These are phyloP conservation scores for Solanum boliviense DNA, from an alignment of 257 asterid species.

Conservation along the genomic window DNA sequence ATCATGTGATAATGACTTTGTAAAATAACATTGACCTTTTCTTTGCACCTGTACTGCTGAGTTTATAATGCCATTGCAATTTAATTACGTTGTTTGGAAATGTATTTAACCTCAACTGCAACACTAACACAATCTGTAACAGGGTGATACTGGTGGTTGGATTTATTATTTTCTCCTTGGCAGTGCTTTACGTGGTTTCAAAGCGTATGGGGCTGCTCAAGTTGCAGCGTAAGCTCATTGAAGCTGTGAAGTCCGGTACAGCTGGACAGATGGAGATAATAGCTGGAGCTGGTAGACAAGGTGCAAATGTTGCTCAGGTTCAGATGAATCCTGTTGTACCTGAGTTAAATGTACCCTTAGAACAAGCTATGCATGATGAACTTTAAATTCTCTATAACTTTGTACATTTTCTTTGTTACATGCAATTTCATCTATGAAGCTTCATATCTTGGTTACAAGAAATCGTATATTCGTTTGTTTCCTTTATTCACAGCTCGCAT, in stretches of 20 bases:
- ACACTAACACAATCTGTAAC: constrained; percentile 11
- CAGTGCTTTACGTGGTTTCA: constrained; percentile 82
- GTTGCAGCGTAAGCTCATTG: constrained; percentile 67
- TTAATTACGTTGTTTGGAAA: neutral
- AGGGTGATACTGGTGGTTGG: constrained; percentile 64
- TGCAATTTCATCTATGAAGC: neutral
- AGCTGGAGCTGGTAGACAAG: constrained; percentile 27
- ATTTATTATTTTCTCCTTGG: constrained; percentile 66
- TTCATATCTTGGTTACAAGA: neutral
- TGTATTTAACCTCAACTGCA: neutral
- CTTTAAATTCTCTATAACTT: constrained; percentile 28
- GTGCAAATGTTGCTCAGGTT: constrained; percentile 27
- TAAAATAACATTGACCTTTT: neutral
- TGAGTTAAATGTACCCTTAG: constrained; percentile 32
- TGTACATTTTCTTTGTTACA: neutral
- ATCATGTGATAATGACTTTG: neutral
- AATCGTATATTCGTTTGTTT: neutral
- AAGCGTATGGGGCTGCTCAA: constrained; percentile 82
- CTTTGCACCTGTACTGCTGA: neutral
- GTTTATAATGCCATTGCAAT: neutral
- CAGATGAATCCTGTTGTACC: constrained; percentile 31
- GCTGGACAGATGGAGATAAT: constrained; percentile 34
- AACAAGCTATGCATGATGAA: constrained; percentile 67
- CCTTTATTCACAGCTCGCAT: neutral
- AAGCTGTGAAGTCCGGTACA: constrained; percentile 70